Evolutionary conservation across 2,329 filamentous ascomycete species (phyloP), one percentile per base, ranked within the genome.

Genomic region (Aureobasidium sp.): DNA sequence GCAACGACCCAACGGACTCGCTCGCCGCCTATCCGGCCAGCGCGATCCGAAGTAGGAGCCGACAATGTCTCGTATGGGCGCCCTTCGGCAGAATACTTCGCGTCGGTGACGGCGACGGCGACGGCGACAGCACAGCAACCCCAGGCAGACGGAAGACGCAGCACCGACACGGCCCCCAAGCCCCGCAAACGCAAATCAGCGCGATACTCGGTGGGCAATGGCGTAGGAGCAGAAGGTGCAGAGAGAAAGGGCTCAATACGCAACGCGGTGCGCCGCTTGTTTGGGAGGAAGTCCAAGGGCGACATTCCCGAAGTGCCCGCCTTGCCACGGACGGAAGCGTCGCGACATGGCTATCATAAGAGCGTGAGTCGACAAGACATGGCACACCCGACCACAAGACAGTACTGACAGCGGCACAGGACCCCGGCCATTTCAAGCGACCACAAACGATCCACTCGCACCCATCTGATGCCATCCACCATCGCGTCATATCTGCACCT

Each of bases 241-340:
- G 51, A 65, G 25, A 67, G 69, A 25, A 74, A 72, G 64, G 69
- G 71, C 22, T 73, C 72, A 8, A 65, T 75, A 53, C 71, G 72
- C 55, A 70, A 72, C 64, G 71, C 69, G 7, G 71, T 75, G 39
- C 69, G 71, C 29, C 69, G 68, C 62, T 69, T 75, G n/a, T 75
- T 75, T 61, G 69, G 73, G 3, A 68, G 71, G 45, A 67, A 69
- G 59, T 69, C 69, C 41, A 71, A 70, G 59, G 67, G 25, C n/a
- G 62, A 62, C 27, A 42, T 61, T n/a, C 59, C 62, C 49, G 58
- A 62, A 31, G 51, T 55, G n/a, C 51, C 51, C 14, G 51, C 42
- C 29, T 9, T 56, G 15, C 59, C 60, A 39, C 44, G 25, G 22
- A 37, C 45, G 6, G 66, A 66, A 11, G 64, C 66, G 4, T 63